A percentile compares a stretch with the other conserved stretches of the same genome.
Evolutionary conservation across 371 early-diverging fungal species (phyloP).

Genomic region (Zopfochytrium polystomum): DNA sequence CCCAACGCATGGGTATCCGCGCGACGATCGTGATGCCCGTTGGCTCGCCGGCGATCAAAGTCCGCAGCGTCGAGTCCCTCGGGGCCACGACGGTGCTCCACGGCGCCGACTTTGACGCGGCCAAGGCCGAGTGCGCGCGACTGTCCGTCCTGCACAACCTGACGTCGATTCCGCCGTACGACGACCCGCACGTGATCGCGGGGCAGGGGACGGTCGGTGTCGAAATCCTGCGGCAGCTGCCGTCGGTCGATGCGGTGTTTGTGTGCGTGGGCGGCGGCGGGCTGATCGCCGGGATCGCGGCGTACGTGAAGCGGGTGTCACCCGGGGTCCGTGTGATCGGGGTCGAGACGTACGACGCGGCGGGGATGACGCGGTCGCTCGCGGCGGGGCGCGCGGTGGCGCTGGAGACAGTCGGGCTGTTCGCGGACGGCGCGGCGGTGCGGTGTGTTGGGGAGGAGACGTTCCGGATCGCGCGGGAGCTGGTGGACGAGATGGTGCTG

Average conservation of each 20-base stretch:
- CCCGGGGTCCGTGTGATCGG: constrained; percentile 76
- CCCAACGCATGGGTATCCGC: constrained; percentile 67
- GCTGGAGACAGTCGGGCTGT: constrained; percentile 81
- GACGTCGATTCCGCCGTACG: constrained; percentile 88
- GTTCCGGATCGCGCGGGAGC: constrained; percentile 61
- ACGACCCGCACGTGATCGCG: constrained; percentile 94
- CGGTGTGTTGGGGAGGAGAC: constrained; percentile 80
- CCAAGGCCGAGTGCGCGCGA: constrained; percentile 73
- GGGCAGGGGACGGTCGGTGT: constrained; percentile 94
- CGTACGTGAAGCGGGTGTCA: constrained; percentile 74
- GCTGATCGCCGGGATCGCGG: constrained; percentile 78
- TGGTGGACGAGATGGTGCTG: constrained; percentile 69
- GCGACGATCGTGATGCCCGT: constrained; percentile 94
- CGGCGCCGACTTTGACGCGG: constrained; percentile 89
- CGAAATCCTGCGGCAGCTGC: constrained; percentile 79
- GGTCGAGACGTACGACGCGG: constrained; percentile 82
- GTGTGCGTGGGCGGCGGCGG: constrained; percentile 90
- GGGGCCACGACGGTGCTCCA: constrained; percentile 83
- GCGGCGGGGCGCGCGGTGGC: constrained; percentile 52
- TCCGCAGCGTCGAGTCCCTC: constrained; percentile 78
- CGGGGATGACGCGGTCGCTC: constrained; percentile 80
- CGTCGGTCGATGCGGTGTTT: constrained; percentile 74
- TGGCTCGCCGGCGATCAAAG: constrained; percentile 68
- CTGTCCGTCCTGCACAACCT: constrained; percentile 54
- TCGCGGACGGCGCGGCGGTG: constrained; percentile 94